Percentiles rank a stretch among this genome's conserved stretches.
phyloP scores from a whole-genome alignment of 371 early-diverging fungal species.

The Phascolomyces articulosus region DNA sequence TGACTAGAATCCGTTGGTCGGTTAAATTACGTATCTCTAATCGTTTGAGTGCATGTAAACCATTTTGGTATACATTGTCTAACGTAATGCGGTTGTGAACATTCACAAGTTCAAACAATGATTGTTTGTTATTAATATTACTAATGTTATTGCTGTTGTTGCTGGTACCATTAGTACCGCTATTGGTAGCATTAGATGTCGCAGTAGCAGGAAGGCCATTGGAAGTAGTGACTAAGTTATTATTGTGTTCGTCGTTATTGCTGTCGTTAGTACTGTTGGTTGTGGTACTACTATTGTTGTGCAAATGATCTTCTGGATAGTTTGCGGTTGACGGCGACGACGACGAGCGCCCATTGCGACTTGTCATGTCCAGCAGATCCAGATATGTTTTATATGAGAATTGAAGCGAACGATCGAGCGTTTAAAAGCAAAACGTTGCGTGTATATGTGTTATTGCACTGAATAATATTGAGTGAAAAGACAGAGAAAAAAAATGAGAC shows the following conservation, averaged over 20 bases:
- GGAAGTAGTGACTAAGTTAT: no score
- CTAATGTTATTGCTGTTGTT: neutral
- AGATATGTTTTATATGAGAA: neutral
- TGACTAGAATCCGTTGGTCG: constrained; percentile 61
- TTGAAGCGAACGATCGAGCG: neutral
- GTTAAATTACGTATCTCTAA: constrained; percentile 76
- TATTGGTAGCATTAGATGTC: neutral
- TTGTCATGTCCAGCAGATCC: constrained; percentile 20
- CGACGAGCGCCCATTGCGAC: constrained; percentile 20
- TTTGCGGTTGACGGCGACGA: constrained; percentile 11
- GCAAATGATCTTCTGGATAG: neutral
- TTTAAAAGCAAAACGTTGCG: neutral
- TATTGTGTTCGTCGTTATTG: no score
- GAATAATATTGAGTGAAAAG: neutral
- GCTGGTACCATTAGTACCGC: neutral
- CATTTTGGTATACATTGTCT: constrained; percentile 83
- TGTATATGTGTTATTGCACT: neutral
- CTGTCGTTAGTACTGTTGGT: neutral
- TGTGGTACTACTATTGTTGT: neutral
- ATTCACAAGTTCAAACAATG: constrained; percentile 60
- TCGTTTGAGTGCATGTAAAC: constrained; percentile 78
- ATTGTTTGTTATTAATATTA: constrained; percentile 3
- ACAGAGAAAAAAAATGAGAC: neutral
- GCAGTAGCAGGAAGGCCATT: neutral
- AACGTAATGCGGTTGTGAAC: constrained; percentile 58